These are phyloP conservation scores for Cyamopsis tetragonoloba DNA, from an alignment of 306 rosid species.

Conservation along the genomic window DNA sequence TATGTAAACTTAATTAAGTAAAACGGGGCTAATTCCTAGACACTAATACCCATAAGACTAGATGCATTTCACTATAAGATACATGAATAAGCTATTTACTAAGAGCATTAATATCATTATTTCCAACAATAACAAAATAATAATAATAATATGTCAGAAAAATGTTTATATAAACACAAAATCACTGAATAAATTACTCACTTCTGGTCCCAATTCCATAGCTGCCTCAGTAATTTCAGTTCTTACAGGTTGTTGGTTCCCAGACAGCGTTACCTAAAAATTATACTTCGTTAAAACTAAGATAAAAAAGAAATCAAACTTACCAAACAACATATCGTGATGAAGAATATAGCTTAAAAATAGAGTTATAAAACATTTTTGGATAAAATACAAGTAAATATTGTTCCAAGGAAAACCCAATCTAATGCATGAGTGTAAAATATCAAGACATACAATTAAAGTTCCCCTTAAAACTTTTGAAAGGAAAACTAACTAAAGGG, in stretches of 20 bases:
- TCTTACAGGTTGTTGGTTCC: conserved; percentile 80
- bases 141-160: not conserved
- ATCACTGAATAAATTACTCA: conserved; percentile 28
- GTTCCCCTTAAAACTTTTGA: not conserved
- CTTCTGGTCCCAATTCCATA: conserved; percentile 78
- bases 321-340: conserved; percentile 4
- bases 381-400: not conserved
- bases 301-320: conserved; percentile 14
- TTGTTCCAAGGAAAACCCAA: not conserved
- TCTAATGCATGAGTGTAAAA: not conserved
- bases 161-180: not conserved
- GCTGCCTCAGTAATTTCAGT: conserved; percentile 84
- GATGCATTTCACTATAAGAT: no score
- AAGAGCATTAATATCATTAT: no score
- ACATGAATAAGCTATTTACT: no score
- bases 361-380: conserved; percentile 4
- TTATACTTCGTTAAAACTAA: conserved; percentile 18
- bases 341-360: not conserved
- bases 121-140: no score
- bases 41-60: no score
- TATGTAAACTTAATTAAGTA: no score
- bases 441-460: not conserved
- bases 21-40: no score
- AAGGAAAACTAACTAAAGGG: conserved; percentile 11
- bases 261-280: conserved; percentile 70